Base-by-base conservation (phyloP, 306 rosid genomes). In the Amphicarpaea edgeworthii region DNA sequence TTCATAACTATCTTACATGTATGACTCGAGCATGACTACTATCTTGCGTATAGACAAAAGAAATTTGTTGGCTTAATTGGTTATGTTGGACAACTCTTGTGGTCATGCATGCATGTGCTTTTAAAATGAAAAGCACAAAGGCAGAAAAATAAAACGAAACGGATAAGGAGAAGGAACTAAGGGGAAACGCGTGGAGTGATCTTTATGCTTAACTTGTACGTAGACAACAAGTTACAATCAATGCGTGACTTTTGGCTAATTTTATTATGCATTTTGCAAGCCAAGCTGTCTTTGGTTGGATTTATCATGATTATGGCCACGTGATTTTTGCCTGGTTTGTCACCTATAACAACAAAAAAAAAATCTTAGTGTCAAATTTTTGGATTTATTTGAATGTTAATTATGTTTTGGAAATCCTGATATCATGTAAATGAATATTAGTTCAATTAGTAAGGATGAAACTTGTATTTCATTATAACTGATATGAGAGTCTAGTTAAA, bases 31-130 rank as follows among this genome's bases (percentile, higher is more conserved):
- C n/a, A n/a, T n/a, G n/a, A n/a, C n/a, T n/a, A n/a, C n/a, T n/a
- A n/a, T n/a, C n/a, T n/a, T n/a, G n/a, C n/a, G n/a, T n/a, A n/a
- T n/a, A 28, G 0, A 28, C 32, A 28, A 28, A 28, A 28, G 4
- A 28, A 5, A 28, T 2, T 28, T 3, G 32, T 28, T 2, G 4
- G 0, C 32, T 2, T 28, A 77, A 86, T 14, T 89, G 93, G n/a
- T n/a, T n/a, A n/a, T 82, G 87, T 83, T 43, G 82, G 82, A 77
- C 78, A 77, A 30, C 78, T 84, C 42, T 57, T 82, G 16, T n/a
- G n/a, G n/a, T 66, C 45, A n/a, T 55, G 16, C 66, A 59, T 64
- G 46, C 66, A 59, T 64, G 46, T n/a, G 68, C 68, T 61, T 7
- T 7, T 2, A 30, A 60, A 61, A 14, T n/a, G 14, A 32, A 60